Percentiles rank a stretch among this genome's conserved stretches.
Conservation (phyloP, 257 asterid genomes). For the Petunia axillaris region DNA sequence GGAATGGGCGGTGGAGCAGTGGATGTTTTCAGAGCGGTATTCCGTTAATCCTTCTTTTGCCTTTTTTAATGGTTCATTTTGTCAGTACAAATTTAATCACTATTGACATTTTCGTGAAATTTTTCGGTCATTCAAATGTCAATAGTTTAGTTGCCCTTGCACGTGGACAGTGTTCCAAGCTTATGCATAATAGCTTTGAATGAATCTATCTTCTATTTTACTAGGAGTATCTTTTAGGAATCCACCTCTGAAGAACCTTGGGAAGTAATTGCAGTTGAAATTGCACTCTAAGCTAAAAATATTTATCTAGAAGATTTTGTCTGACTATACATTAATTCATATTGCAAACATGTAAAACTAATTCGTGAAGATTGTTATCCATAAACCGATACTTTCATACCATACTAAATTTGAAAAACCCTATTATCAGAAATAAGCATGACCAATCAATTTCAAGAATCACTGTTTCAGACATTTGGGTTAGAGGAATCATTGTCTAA, state of each 20-base stretch:
- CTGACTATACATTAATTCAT: neutral
- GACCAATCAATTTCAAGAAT: neutral
- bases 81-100: neutral
- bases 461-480: neutral
- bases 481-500: neutral
- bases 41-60: neutral
- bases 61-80: neutral
- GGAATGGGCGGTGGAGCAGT: conserved; percentile 90
- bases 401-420: neutral
- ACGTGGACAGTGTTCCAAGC: neutral
- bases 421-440: neutral
- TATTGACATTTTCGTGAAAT: neutral
- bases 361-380: neutral
- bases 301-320: neutral
- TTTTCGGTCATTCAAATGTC: neutral
- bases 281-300: neutral
- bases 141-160: neutral
- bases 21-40: conserved; percentile 92
- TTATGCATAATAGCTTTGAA: neutral
- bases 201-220: neutral
- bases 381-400: neutral
- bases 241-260: neutral
- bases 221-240: neutral
- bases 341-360: neutral
- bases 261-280: neutral